Conservation (phyloP, 768 basidiomycete genomes). For the Gymnopilus dilepis region DNA sequence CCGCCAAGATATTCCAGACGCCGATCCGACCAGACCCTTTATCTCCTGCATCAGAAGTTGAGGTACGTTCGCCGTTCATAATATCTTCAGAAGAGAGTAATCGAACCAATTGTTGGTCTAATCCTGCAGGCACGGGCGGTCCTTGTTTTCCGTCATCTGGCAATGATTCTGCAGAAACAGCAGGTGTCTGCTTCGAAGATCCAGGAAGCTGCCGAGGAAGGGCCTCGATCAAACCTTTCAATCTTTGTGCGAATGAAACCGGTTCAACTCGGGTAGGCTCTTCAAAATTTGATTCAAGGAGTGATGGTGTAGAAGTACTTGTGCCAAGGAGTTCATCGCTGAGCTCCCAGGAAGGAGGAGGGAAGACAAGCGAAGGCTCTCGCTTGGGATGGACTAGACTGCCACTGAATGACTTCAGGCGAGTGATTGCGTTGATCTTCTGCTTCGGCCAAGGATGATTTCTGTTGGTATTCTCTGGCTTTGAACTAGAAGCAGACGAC, state of each 20-base stretch:
- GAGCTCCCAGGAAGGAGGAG: conserved; percentile 54
- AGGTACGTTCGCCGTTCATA: conserved; percentile 55
- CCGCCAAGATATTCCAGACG: conserved; percentile 66
- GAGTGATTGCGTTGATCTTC: conserved; percentile 41
- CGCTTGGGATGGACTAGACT: conserved; percentile 26
- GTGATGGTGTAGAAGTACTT: conserved; percentile 18
- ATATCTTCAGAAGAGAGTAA: conserved; percentile 62
- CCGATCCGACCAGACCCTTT: conserved; percentile 41
- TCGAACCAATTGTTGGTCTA: conserved; percentile 53
- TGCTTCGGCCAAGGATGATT: conserved; percentile 31
- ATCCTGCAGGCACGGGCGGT: conserved; percentile 45
- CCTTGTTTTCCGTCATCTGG: conserved; percentile 32
- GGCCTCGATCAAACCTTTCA: conserved; percentile 42
- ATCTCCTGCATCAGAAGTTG: conserved; percentile 10
- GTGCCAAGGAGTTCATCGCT: conserved; percentile 34
- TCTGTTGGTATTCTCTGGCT: conserved; percentile 6
- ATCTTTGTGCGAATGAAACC: conserved; percentile 41
- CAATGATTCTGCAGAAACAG: conserved; percentile 19
- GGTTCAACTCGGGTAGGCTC: conserved; percentile 34
- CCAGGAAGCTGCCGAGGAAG: conserved; percentile 34
- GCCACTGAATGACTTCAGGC: conserved; percentile 41
- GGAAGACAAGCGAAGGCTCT: conserved; percentile 38
- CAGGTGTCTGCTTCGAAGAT: conserved; percentile 19
- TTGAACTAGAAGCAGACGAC: conserved; percentile 14
- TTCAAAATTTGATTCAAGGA: conserved; percentile 28